Evolutionary conservation across 148 eudicot species (phyloP).

Genomic region (Spergularia bocconei): DNA sequence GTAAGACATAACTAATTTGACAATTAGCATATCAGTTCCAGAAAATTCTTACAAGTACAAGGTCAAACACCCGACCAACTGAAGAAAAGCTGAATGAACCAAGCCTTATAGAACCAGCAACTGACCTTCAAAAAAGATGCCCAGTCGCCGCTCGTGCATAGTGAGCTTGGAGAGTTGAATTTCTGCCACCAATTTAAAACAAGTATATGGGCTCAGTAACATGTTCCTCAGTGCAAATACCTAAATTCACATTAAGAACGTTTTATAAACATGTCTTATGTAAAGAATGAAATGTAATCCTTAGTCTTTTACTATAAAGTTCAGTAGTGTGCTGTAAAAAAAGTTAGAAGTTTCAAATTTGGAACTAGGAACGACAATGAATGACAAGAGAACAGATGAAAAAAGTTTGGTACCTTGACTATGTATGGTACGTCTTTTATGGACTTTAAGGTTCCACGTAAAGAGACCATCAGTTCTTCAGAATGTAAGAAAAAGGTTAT

Average conservation of each 20-base stretch:
- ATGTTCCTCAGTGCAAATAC: not conserved
- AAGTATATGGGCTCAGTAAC: not conserved
- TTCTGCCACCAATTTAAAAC: constrained; percentile 47
- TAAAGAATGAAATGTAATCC: not conserved
- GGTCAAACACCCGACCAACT: not conserved
- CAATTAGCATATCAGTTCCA: not conserved
- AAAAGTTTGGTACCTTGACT: constrained; percentile 57
- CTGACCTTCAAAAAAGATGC: constrained; percentile 79
- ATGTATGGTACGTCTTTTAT: constrained; percentile 83
- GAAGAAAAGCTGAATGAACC: not conserved
- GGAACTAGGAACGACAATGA: constrained; percentile 6
- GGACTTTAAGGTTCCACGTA: constrained; percentile 78
- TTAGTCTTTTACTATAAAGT: not conserved
- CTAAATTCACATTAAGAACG: not conserved
- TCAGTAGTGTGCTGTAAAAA: not conserved
- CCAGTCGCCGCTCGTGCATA: constrained; percentile 89
- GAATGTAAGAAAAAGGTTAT: constrained; percentile 77
- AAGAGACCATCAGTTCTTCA: constrained; percentile 73
- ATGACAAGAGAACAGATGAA: constrained; percentile 6
- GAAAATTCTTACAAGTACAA: constrained; percentile 1
- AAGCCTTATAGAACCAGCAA: not conserved
- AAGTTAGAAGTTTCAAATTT: not conserved
- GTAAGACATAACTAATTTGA: not conserved
- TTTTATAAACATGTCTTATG: not conserved
- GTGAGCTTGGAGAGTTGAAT: constrained; percentile 92